Conservation (phyloP, 176 grass and related monocot genomes). For the Secale cereale region DNA sequence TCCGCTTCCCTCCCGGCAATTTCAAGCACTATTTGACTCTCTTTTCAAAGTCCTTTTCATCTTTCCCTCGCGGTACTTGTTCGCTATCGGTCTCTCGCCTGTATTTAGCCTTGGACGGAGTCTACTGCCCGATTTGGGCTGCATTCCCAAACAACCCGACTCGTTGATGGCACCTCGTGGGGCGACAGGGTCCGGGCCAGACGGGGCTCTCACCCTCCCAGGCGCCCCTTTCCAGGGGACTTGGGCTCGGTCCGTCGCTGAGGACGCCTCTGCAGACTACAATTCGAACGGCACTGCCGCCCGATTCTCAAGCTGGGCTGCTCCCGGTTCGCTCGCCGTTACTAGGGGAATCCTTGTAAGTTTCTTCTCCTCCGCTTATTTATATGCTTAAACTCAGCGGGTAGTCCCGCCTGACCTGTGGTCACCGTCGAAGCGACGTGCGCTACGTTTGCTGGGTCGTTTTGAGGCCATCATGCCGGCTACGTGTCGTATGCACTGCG, state of each 20-base stretch:
- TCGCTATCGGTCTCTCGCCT: slow-evolving; percentile 60
- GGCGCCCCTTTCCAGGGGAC: slow-evolving; percentile 63
- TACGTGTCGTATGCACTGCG: too few relatives aligned
- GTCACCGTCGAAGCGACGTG: not conserved
- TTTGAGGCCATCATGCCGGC: too few relatives aligned
- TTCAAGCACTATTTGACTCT: slow-evolving; percentile 67
- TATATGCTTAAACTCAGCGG: not conserved
- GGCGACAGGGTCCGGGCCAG: slow-evolving; percentile 46
- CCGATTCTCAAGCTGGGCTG: not conserved
- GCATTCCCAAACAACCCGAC: slow-evolving; percentile 59
- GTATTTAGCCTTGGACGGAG: slow-evolving; percentile 65
- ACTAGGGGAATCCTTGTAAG: slow-evolving; percentile 35
- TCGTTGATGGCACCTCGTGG: slow-evolving; percentile 48
- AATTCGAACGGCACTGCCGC: not conserved
- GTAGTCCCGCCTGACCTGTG: not conserved
- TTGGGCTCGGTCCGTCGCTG: slow-evolving; percentile 39
- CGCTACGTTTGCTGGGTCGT: too few relatives aligned
- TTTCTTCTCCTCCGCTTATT: slow-evolving; percentile 32
- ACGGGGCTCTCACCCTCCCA: slow-evolving; percentile 67
- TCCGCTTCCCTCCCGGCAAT: slow-evolving; percentile 64
- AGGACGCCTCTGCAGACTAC: slow-evolving; percentile 35
- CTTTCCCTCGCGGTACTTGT: slow-evolving; percentile 57
- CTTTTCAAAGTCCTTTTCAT: too few relatives aligned
- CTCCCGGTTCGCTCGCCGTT: slow-evolving; percentile 37
- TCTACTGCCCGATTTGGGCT: slow-evolving; percentile 53